A percentile compares a stretch with the other conserved stretches of the same genome.
Conservation (phyloP, 352 stramenopile species). For the Paralagenidium karlingii region DNA sequence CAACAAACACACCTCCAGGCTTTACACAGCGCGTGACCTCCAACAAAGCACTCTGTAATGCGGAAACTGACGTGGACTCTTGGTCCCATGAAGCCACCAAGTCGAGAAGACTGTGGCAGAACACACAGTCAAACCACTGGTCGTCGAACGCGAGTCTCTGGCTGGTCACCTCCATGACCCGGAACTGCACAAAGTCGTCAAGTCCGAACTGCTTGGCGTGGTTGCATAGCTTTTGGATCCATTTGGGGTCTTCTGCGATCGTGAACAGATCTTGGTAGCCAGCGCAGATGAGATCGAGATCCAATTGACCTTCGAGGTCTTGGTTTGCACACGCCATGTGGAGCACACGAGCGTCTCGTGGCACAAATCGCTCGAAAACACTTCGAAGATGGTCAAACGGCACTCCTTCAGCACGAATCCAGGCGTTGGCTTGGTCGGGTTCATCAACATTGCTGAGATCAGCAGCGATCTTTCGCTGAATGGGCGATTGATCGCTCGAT, state of each 20-base stretch:
- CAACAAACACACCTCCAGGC: constrained; percentile 11
- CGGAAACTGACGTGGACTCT: background rate
- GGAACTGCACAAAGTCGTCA: constrained; percentile 7
- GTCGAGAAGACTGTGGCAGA: constrained; percentile 17
- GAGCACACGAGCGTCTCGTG: constrained; percentile 1
- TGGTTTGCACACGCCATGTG: no score
- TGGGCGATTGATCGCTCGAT: no score
- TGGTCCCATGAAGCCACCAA: constrained; percentile 6
- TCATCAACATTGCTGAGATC: no score
- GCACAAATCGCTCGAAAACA: constrained; percentile 2
- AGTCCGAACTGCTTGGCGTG: constrained; percentile 3
- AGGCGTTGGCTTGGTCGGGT: no score
- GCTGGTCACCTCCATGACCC: constrained; percentile 4
- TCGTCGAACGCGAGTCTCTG: constrained; percentile 14
- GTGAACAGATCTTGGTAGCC: constrained; percentile 12
- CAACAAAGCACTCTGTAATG: constrained; percentile 7
- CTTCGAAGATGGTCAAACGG: no score
- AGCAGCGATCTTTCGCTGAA: no score
- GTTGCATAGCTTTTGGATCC: constrained; percentile 8
- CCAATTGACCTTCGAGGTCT: no score
- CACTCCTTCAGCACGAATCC: no score
- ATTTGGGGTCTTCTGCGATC: constrained; percentile 7
- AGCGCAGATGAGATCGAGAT: constrained; percentile 16
- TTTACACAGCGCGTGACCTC: constrained; percentile 15
- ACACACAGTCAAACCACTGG: constrained; percentile 11